phyloP scores from a whole-genome alignment of 768 basidiomycete genomes.

The Tricholoma hemisulphureum region DNA sequence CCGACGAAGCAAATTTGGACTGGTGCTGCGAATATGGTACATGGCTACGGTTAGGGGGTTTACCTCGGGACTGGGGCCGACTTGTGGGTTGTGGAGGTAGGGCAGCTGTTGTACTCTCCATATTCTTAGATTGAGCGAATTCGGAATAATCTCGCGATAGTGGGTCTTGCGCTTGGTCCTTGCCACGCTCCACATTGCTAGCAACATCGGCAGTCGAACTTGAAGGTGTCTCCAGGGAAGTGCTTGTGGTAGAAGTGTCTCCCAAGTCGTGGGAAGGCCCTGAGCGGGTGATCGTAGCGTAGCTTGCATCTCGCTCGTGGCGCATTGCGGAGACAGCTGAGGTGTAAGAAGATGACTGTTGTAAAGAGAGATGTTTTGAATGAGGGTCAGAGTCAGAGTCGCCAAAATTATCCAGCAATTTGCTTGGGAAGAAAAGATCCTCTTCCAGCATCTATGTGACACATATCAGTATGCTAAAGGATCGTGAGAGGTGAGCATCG shows the following conservation, averaged over 20 bases:
- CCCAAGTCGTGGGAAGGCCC: slow-evolving; percentile 8
- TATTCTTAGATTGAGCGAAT: neutral
- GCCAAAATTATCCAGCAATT: slow-evolving; percentile 34
- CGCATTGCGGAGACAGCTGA: slow-evolving; percentile 4
- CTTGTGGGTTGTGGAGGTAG: slow-evolving; percentile 1
- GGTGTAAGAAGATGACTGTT: slow-evolving; percentile 9
- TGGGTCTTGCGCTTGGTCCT: slow-evolving; percentile 20
- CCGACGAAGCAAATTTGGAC: slow-evolving; percentile 19
- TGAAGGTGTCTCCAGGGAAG: slow-evolving; percentile 17
- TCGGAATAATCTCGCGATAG: slow-evolving; percentile 9
- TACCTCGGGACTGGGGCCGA: slow-evolving; percentile 2
- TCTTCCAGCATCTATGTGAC: slow-evolving; percentile 64
- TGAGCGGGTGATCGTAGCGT: neutral
- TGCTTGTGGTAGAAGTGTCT: slow-evolving; percentile 14
- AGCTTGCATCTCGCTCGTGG: neutral
- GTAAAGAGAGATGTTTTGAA: slow-evolving; percentile 21
- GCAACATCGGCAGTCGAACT: slow-evolving; percentile 20
- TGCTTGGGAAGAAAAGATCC: slow-evolving; percentile 71
- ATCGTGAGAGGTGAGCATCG: slow-evolving; percentile 5
- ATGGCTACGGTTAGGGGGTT: neutral
- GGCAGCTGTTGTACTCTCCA: neutral
- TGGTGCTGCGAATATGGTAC: neutral
- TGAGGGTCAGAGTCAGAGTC: slow-evolving; percentile 27
- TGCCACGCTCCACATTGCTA: slow-evolving; percentile 16
- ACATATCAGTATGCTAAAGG: neutral